phyloP scores from a whole-genome alignment of 1,284 basidiomycete genomes.

The Ustilago curta region DNA sequence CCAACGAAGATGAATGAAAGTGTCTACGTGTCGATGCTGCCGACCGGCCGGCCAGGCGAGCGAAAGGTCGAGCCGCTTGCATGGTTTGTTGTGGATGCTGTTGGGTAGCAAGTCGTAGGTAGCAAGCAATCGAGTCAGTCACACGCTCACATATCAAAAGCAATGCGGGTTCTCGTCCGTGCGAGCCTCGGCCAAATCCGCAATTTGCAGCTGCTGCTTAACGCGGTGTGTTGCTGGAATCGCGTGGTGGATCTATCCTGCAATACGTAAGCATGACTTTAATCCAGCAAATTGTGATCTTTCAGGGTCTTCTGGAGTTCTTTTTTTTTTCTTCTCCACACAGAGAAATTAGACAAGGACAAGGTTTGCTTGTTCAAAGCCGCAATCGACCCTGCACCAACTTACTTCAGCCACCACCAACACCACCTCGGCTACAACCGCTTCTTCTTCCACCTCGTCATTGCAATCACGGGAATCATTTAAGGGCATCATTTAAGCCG shows the following conservation, averaged over 20 bases:
- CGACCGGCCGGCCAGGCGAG: background rate
- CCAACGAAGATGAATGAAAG: conserved; percentile 14
- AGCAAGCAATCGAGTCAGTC: background rate
- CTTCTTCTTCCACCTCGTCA: too few relatives aligned
- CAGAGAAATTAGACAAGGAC: background rate
- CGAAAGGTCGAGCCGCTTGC: background rate
- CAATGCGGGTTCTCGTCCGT: background rate
- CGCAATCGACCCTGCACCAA: background rate
- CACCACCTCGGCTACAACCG: background rate
- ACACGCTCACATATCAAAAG: background rate
- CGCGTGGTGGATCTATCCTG: background rate
- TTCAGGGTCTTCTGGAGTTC: conserved; percentile 13
- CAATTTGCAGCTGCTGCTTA: too few relatives aligned
- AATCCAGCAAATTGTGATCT: too few relatives aligned
- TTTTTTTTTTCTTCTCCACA: conserved; percentile 6
- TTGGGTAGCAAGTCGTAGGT: background rate
- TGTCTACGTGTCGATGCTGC: background rate
- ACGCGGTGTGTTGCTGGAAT: too few relatives aligned
- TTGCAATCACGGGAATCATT: background rate
- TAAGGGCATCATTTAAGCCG: too few relatives aligned
- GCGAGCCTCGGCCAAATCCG: background rate
- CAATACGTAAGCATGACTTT: conserved; percentile 38
- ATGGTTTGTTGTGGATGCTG: conserved; percentile 1
- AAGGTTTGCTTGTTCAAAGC: background rate
- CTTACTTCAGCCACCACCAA: background rate